Evolutionary conservation across 1,284 basidiomycete species (phyloP), one percentile per base, ranked within the genome.

Genomic region (Malassezia cuniculi): DNA sequence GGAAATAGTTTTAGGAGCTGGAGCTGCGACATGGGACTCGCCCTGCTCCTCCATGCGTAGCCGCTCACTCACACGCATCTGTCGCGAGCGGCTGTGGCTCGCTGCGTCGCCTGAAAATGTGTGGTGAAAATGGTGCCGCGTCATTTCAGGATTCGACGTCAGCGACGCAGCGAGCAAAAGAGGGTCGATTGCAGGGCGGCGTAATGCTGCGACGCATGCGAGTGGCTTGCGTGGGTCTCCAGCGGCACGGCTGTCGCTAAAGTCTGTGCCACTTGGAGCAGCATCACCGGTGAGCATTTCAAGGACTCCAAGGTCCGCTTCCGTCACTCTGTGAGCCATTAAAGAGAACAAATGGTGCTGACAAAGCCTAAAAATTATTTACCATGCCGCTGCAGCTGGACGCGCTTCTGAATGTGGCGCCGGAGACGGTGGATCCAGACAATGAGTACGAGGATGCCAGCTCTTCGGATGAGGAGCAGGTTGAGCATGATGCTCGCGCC

Each of bases 51-150:
- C 12, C 41, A 44, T 3, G 48, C 48, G 9, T n/a, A 36, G 44
- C 16, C 42, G 36, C 31, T 31, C 30, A 19, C 36, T 40, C 10
- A 31, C 30, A 20, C 24, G 42, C 20, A 9, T 17, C 24, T 32
- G 31, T n/a, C n/a, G n/a, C n/a, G n/a, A n/a, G n/a, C n/a, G n/a
- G n/a, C n/a, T n/a, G 15, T 6, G 54, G 43, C 39, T 56, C 50
- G 30, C 48, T 54, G 3, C 50, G 44, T 15, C 48, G 51, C 60
- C 58, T 62, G 15, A n/a, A 27, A 54, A 60, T 1, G 55, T 48
- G 34, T 64, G 60, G 32, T 61, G 57, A 31, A 62, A 64, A 27
- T 64, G 61, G 39, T 60, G 59, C 5, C 59, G 46, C 16, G 59
- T 64, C 36, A 62, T 51, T 18, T 62, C 55, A 3, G 59, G 61